Conservation (phyloP, 192 early-diverging fungal genomes). For the Rhizophagus prolifer region DNA sequence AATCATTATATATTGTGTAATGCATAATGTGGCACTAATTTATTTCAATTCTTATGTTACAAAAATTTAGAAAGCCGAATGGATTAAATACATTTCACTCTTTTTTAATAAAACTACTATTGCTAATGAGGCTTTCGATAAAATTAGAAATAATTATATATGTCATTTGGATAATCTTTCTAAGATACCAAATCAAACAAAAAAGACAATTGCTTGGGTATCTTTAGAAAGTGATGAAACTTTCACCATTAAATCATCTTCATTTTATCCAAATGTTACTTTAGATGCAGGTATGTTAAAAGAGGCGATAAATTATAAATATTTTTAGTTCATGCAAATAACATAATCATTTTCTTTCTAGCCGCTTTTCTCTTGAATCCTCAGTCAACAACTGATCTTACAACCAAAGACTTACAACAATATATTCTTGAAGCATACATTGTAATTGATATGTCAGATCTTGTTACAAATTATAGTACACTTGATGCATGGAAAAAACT, state of each 20-base stretch:
- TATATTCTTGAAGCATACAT: not conserved
- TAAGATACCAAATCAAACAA: not conserved
- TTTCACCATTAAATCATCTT: not conserved
- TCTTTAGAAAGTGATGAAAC: not conserved
- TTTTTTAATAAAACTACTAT: constrained; percentile 15
- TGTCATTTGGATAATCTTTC: constrained; percentile 21
- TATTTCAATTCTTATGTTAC: not conserved
- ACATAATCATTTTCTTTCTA: not conserved
- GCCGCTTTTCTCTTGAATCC: not conserved
- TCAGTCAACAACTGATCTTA: not conserved
- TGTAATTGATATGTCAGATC: constrained; percentile 25
- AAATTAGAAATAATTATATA: constrained; percentile 1
- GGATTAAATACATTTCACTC: constrained; percentile 17
- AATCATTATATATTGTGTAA: not conserved
- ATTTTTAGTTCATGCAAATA: too few relatives aligned
- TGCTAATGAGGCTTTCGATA: not conserved
- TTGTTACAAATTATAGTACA: not conserved
- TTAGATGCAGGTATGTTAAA: constrained; percentile 3
- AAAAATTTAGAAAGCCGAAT: constrained; percentile 24
- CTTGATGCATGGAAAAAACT: constrained; percentile 9
- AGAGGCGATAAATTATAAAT: not conserved
- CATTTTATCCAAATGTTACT: constrained; percentile 1
- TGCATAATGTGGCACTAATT: not conserved
- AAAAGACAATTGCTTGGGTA: constrained; percentile 26
- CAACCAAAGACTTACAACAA: not conserved